Conservation (phyloP, 345 rosid species). For the Crucihimalaya himalaica region DNA sequence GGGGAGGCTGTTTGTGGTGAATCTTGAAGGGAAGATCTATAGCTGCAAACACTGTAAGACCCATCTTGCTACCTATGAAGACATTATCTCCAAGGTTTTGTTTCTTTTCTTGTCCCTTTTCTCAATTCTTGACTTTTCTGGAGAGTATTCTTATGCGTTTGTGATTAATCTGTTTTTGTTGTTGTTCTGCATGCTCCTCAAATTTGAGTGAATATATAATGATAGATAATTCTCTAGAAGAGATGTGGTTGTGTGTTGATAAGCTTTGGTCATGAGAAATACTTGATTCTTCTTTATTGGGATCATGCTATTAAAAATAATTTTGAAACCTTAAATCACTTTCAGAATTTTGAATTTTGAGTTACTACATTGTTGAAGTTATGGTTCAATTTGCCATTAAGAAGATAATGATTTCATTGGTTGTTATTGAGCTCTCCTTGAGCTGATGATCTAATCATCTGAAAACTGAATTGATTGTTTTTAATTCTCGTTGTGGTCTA, state of each 20-base stretch:
- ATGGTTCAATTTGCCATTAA: not conserved
- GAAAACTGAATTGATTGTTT: not conserved
- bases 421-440: conserved; percentile 12
- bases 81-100: conserved; percentile 80
- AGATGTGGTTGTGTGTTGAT: conserved; percentile 20
- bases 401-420: not conserved
- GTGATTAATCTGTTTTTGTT: conserved; percentile 2
- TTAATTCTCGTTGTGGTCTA: not conserved
- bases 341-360: not conserved
- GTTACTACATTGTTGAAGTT: conserved; percentile 15
- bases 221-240: not conserved
- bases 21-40: conserved; percentile 89
- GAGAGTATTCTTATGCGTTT: conserved; percentile 1
- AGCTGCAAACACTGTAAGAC: conserved; percentile 94
- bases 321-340: not conserved
- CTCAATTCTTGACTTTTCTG: conserved; percentile 8
- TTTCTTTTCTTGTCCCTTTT: not conserved
- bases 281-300: not conserved
- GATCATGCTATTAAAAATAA: not conserved
- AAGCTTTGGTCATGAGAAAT: not conserved
- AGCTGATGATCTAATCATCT: conserved; percentile 3
- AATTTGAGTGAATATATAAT: not conserved
- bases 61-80: conserved; percentile 76
- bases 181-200: conserved; percentile 9
- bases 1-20: conserved; percentile 92